Base-by-base conservation (phyloP, 768 basidiomycete species). In the Leccinum broughii region DNA sequence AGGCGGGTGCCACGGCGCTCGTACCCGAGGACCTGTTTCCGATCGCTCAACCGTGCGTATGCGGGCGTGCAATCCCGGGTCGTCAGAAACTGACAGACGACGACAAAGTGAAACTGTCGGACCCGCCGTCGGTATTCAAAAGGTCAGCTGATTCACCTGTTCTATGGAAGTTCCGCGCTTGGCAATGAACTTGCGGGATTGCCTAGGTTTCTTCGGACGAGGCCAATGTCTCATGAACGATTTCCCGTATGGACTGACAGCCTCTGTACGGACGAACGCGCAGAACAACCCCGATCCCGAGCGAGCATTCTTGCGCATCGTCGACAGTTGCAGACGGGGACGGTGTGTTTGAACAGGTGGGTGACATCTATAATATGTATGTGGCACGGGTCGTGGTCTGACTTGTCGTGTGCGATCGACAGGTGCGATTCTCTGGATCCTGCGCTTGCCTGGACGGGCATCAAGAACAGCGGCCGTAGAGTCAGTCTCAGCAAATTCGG, bases 221-320 rank as follows among this genome's bases (percentile, higher is more conserved):
- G 70, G 97, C 97, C 1, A 76, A 98, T 58, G 75, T 17, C 83
- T 98, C 34, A 99, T 99, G 92, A 98, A 99, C 73, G 95, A 98
- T 72, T 97, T 95, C 15, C 85, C 85, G 0, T 98, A 95, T 70
- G 97, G 97, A 13, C 81, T 99, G 22, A 99, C 97, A 2, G 93
- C 93, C 5, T 95, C 93, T 17, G 73, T 99, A 34, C 98, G 97
- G 97, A 98, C 96, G 1, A 83, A 92, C 66, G 83, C 80, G 0
- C 80, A 82, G 30, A 76, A 75, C 3, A 82, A 86, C 59, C 72
- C 80, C 0, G 82, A 82, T 17, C 92, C 90, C 0, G 82, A 90
- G 62, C 68, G 74, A 2, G 86, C 83, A 0, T 97, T 98, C 77
- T 66, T 88, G 58, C 74, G 71, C 51, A 66, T 70, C 44, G 77